These are phyloP conservation scores for Camillea tinctor DNA, from an alignment of 2,329 filamentous ascomycete genomes.

Conservation along the genomic window DNA sequence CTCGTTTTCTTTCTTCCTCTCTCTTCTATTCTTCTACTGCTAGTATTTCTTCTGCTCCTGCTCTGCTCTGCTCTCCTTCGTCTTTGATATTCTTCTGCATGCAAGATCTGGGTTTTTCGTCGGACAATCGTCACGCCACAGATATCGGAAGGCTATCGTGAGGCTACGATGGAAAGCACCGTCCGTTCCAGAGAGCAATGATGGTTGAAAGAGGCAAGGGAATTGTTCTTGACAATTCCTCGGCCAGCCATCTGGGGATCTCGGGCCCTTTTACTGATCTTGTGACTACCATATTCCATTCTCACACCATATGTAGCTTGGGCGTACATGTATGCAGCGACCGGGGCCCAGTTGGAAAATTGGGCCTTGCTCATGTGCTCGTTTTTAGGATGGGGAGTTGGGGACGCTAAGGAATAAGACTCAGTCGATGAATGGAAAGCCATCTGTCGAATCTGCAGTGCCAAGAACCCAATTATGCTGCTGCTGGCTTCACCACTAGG, in stretches of 20 bases:
- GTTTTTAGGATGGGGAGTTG: constrained; percentile 6
- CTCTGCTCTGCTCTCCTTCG: background rate
- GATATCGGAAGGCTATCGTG: background rate
- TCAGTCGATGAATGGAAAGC: constrained; percentile 14
- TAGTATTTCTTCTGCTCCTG: background rate
- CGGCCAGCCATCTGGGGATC: background rate
- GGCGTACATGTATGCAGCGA: constrained; percentile 18
- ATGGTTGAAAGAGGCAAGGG: background rate
- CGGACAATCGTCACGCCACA: background rate
- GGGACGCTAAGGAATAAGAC: constrained; percentile 23
- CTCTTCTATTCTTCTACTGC: background rate
- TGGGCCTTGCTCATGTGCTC: constrained; percentile 24
- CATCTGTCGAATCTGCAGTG: constrained; percentile 20
- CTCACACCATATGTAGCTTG: constrained; percentile 13
- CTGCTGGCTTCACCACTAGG: constrained; percentile 6
- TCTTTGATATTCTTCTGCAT: background rate
- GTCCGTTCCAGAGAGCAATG: background rate
- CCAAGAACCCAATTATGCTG: constrained; percentile 4
- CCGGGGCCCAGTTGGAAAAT: constrained; percentile 9
- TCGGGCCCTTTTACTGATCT: constrained; percentile 2
- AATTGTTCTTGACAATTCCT: background rate
- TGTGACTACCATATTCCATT: constrained; percentile 14
- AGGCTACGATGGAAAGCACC: background rate
- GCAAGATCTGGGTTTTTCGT: background rate
- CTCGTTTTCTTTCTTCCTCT: too few relatives aligned